These are phyloP conservation scores for Microdochium paspali DNA, from an alignment of 2,329 filamentous ascomycete genomes.

Conservation along the genomic window DNA sequence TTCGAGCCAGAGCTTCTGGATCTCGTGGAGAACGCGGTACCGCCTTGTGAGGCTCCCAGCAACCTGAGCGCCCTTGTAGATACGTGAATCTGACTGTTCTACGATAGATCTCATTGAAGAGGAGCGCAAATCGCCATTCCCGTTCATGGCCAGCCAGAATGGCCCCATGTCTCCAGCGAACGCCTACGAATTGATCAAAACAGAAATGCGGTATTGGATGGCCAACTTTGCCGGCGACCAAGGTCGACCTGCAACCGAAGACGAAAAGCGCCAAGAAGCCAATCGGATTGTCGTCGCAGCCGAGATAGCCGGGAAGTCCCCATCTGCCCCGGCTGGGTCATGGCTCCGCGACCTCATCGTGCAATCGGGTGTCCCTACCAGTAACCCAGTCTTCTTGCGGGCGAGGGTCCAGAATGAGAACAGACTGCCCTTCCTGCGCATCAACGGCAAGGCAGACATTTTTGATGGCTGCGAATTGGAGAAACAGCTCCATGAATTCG, in stretches of 20 bases:
- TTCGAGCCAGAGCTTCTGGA: constrained; percentile 51
- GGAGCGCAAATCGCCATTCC: constrained; percentile 47
- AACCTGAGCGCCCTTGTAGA: background rate
- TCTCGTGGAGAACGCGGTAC: constrained; percentile 58
- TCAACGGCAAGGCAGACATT: constrained; percentile 48
- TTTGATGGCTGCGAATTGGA: constrained; percentile 50
- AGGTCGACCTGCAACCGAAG: constrained; percentile 33
- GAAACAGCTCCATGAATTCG: constrained; percentile 42
- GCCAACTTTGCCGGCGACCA: constrained; percentile 31
- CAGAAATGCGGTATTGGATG: constrained; percentile 44
- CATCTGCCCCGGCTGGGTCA: constrained; percentile 26
- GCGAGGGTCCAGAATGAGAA: constrained; percentile 35
- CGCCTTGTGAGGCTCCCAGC: constrained; percentile 41
- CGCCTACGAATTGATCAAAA: constrained; percentile 52
- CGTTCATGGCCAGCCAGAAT: constrained; percentile 37
- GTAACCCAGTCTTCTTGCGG: constrained; percentile 37
- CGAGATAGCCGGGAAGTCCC: constrained; percentile 33
- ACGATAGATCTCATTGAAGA: constrained; percentile 53
- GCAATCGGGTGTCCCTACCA: constrained; percentile 30
- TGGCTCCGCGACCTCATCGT: constrained; percentile 54
- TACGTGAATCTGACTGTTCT: constrained; percentile 23
- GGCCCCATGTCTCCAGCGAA: constrained; percentile 38
- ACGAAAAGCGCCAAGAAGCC: constrained; percentile 47
- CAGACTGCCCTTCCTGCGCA: constrained; percentile 36
- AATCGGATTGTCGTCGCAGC: constrained; percentile 47